Base-by-base conservation (phyloP, 1,284 basidiomycete species). In the Rhizoctonia solani region DNA sequence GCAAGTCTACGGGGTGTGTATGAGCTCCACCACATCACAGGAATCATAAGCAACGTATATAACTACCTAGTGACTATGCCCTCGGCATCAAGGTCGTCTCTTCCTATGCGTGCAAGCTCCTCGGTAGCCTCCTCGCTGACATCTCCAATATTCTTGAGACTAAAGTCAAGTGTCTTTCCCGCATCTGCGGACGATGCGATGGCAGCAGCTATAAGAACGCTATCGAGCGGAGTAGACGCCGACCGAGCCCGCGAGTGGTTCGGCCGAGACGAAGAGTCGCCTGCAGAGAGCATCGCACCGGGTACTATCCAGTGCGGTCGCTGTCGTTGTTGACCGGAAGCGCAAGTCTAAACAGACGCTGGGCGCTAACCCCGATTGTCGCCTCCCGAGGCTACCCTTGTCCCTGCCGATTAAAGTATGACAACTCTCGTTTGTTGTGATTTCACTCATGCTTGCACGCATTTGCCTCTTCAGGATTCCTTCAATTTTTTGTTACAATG, bases 81-180 rank as follows among this genome's bases (percentile, higher is more conserved):
- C 54, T 84, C 83, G 58, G 81, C 81, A 44, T 82, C 81, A 50
- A 78, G 77, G 53, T 80, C 80, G 23, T 79, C 78, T 68, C 80
- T 80, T 73, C 86, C 85, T 13, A 86, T 81, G 19, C 78, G 80
- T 23, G 87, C 87, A 9, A 97, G 84, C 74, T 89, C 86, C 70
- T 89, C 83, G 8, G 87, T 88, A 32, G 88, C 89, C 44, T 83
- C 82, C 71, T 87, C 84, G 19, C 86, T 87, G 32, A 97, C 85
- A 68, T 92, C 87, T 3, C 86, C 85, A 41, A 97, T 80, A 44
- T 83, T 83, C 76, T 88, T 85, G 76, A 92, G 87, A 66, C 89
- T 87, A 66, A 97, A 82, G 74, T 93, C 87, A 66, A 97, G 80
- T 4, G 93, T 95, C 65, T 85, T 84, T 19, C 93, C 92, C 67